These are phyloP conservation scores for Vitis amurensis DNA, from an alignment of 164 flowering plant species.

Conservation along the genomic window DNA sequence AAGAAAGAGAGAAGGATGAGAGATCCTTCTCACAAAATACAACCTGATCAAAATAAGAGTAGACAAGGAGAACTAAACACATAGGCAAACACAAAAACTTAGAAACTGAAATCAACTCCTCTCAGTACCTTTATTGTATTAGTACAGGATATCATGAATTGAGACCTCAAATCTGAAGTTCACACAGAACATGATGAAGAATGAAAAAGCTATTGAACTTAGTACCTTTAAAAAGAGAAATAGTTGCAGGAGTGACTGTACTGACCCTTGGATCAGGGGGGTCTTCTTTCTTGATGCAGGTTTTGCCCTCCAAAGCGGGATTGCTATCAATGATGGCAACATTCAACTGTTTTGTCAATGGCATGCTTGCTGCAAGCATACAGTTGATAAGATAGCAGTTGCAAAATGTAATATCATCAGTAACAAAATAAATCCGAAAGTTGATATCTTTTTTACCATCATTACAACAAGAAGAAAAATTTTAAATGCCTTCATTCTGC, in stretches of 20 bases:
- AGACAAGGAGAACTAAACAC: too few relatives aligned
- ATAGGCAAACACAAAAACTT: too few relatives aligned
- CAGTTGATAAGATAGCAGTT: neutral
- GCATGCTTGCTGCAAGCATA: constrained; percentile 66
- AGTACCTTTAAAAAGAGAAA: constrained; percentile 88
- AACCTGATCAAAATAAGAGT: too few relatives aligned
- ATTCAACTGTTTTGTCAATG: constrained; percentile 75
- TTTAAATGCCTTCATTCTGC: too few relatives aligned
- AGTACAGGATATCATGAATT: too few relatives aligned
- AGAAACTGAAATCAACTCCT: too few relatives aligned
- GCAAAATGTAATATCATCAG: neutral
- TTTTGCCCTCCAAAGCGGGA: constrained; percentile 51
- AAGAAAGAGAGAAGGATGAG: too few relatives aligned
- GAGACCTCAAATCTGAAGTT: too few relatives aligned
- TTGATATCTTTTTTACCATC: neutral
- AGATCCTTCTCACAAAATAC: too few relatives aligned
- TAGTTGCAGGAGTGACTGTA: constrained; percentile 89
- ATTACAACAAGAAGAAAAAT: neutral
- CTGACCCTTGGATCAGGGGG: constrained; percentile 97
- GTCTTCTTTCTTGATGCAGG: constrained; percentile 56
- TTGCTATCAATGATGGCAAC: constrained; percentile 93
- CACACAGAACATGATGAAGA: neutral
- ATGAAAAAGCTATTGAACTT: neutral
- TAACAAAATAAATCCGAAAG: too few relatives aligned
- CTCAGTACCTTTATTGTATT: too few relatives aligned